phyloP scores from a whole-genome alignment of 106 monocot genomes.

The Dendrobium nobile region DNA sequence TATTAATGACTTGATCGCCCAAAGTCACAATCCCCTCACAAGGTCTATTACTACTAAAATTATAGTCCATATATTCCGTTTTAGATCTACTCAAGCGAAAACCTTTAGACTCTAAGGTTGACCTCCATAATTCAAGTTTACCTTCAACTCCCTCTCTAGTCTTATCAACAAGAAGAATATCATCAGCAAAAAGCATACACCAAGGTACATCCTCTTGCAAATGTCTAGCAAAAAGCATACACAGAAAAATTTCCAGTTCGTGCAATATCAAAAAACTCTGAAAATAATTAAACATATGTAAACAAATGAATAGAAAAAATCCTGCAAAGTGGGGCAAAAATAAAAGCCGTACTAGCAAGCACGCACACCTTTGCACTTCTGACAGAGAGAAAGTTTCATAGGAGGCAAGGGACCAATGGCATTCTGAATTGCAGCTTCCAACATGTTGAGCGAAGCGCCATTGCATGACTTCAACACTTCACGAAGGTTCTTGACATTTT shows the following conservation, averaged over 20 bases:
- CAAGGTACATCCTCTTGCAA: too few species aligned
- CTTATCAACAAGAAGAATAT: too few species aligned
- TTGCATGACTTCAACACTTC: constrained; percentile 69
- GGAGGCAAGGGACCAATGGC: constrained; percentile 33
- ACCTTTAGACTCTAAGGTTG: too few species aligned
- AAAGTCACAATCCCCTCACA: too few species aligned
- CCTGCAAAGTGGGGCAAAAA: background rate
- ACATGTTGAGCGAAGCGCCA: constrained; percentile 48
- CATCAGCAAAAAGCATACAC: too few species aligned
- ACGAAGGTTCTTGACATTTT: constrained; percentile 73
- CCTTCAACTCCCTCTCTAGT: too few species aligned
- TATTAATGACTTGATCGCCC: too few species aligned
- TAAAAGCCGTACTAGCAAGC: background rate
- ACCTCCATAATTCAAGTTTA: too few species aligned
- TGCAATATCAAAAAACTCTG: constrained; percentile 26
- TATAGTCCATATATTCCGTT: too few species aligned
- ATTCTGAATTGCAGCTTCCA: constrained; percentile 63
- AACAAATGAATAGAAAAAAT: constrained; percentile 9
- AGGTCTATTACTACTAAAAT: too few species aligned
- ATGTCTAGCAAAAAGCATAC: too few species aligned
- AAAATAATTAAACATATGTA: constrained; percentile 13
- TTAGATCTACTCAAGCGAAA: too few species aligned
- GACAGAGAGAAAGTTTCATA: constrained; percentile 23
- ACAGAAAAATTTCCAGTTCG: constrained; percentile 19
- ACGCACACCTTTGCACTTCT: constrained; percentile 38